These are phyloP conservation scores for Candida boleticola DNA, from an alignment of 805 yeast genomes.

Conservation along the genomic window DNA sequence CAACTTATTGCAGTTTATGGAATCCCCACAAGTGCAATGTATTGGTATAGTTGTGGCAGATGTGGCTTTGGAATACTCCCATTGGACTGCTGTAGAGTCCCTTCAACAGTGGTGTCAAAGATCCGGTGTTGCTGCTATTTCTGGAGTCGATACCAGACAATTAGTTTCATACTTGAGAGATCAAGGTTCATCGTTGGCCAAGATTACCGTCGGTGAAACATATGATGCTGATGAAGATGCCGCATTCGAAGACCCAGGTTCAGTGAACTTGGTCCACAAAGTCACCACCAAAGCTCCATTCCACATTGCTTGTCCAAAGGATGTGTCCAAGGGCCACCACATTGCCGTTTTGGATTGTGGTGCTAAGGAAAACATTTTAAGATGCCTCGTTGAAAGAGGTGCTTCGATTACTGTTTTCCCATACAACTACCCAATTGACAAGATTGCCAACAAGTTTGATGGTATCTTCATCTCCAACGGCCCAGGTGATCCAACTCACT, in stretches of 20 bases:
- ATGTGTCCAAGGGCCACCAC: slow-evolving; percentile 57
- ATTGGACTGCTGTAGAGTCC: slow-evolving; percentile 98
- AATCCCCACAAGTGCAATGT: slow-evolving; percentile 88
- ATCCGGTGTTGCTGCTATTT: slow-evolving; percentile 90
- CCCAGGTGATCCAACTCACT: slow-evolving; percentile 96
- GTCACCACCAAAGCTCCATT: slow-evolving; percentile 95
- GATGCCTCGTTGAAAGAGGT: slow-evolving; percentile 92
- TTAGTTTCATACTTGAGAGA: slow-evolving; percentile 91
- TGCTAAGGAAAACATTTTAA: slow-evolving; percentile 93
- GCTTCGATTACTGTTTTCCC: slow-evolving; percentile 97
- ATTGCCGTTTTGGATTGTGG: slow-evolving; percentile 97
- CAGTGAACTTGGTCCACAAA: slow-evolving; percentile 84
- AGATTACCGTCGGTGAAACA: slow-evolving; percentile 85
- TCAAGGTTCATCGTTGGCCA: slow-evolving; percentile 91
- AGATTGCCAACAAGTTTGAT: slow-evolving; percentile 87
- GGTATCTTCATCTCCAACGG: slow-evolving; percentile 95
- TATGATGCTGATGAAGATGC: slow-evolving; percentile 91
- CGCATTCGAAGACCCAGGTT: slow-evolving; percentile 87
- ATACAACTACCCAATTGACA: slow-evolving; percentile 88
- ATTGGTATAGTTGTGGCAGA: slow-evolving; percentile 96
- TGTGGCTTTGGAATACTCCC: slow-evolving; percentile 93
- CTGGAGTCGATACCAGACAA: slow-evolving; percentile 97
- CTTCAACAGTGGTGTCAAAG: slow-evolving; percentile 94
- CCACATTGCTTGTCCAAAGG: slow-evolving; percentile 68
- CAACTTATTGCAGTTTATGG: slow-evolving; percentile 85